Evolutionary conservation across 1,139 yeast genomes (phyloP).

Genomic region (Debaryomyces fabryi): DNA sequence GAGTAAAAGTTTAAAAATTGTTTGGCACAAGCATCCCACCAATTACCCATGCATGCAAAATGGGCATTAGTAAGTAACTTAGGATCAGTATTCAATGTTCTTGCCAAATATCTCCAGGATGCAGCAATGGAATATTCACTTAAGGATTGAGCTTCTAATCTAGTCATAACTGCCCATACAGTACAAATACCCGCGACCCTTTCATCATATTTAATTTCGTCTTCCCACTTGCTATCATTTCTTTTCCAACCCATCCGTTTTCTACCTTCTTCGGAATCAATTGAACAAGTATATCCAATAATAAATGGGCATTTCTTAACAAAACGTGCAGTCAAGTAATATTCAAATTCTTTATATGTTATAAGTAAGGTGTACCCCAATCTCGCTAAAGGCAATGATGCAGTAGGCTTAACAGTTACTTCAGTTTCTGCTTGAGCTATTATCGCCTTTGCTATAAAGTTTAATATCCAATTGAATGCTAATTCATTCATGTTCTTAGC

Average conservation of each 20-base stretch:
- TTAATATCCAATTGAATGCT: slow-evolving; percentile 72
- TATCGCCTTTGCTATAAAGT: slow-evolving; percentile 80
- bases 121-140: slow-evolving; percentile 33
- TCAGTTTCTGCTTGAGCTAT: slow-evolving; percentile 94
- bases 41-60: slow-evolving; percentile 69
- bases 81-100: slow-evolving; percentile 61
- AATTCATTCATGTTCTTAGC: slow-evolving; percentile 46
- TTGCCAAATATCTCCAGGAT: slow-evolving; percentile 78
- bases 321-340: slow-evolving; percentile 74
- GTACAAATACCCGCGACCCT: slow-evolving; percentile 84
- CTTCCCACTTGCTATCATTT: slow-evolving; percentile 73
- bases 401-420: slow-evolving; percentile 74
- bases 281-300: slow-evolving; percentile 74
- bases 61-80: slow-evolving; percentile 64
- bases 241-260: slow-evolving; percentile 86
- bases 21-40: slow-evolving; percentile 89
- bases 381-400: slow-evolving; percentile 79
- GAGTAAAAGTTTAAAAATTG: slow-evolving; percentile 63
- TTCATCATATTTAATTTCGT: slow-evolving; percentile 74
- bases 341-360: slow-evolving; percentile 65
- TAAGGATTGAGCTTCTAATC: slow-evolving; percentile 28
- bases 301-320: slow-evolving; percentile 89
- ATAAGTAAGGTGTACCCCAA: slow-evolving; percentile 59
- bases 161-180: slow-evolving; percentile 74
- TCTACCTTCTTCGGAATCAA: slow-evolving; percentile 84